These are phyloP conservation scores for Salvia hispanica DNA, from an alignment of 257 asterid genomes.

Conservation along the genomic window DNA sequence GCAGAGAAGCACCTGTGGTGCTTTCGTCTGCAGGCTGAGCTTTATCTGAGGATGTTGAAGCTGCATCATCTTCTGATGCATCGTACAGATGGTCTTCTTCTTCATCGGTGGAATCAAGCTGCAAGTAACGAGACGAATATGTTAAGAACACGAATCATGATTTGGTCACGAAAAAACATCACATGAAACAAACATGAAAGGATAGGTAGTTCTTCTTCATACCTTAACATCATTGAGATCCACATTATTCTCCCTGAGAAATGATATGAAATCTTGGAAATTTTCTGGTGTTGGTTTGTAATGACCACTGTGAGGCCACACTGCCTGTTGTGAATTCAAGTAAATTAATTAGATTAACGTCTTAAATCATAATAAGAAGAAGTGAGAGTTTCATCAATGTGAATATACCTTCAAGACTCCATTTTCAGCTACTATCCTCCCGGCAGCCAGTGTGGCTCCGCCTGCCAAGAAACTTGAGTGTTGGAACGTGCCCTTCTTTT, in stretches of 20 bases:
- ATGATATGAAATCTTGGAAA: conserved; percentile 56
- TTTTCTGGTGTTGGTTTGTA: conserved; percentile 64
- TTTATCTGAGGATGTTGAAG: background rate
- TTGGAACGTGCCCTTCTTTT: conserved; percentile 66
- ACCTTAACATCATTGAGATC: conserved; percentile 64
- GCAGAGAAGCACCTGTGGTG: background rate
- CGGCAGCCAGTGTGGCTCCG: conserved; percentile 72
- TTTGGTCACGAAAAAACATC: background rate
- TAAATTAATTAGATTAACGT: no score
- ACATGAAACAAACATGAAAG: background rate
- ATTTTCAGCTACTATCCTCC: conserved; percentile 58
- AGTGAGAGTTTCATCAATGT: no score
- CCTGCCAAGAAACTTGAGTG: conserved; percentile 77
- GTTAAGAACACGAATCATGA: conserved; percentile 8
- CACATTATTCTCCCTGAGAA: conserved; percentile 52
- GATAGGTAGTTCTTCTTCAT: conserved; percentile 10
- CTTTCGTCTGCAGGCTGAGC: conserved; percentile 24
- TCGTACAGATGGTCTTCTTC: conserved; percentile 36
- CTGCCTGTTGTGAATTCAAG: conserved; percentile 25
- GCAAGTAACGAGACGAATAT: conserved; percentile 17
- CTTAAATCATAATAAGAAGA: no score
- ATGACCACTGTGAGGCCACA: conserved; percentile 79
- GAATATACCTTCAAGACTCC: conserved; percentile 44
- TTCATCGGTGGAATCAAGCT: conserved; percentile 40
- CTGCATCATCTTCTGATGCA: no score